A percentile compares a stretch with the other conserved stretches of the same genome.
Evolutionary conservation across 1,284 basidiomycete species (phyloP).

Genomic region (Cronartium quercuum): DNA sequence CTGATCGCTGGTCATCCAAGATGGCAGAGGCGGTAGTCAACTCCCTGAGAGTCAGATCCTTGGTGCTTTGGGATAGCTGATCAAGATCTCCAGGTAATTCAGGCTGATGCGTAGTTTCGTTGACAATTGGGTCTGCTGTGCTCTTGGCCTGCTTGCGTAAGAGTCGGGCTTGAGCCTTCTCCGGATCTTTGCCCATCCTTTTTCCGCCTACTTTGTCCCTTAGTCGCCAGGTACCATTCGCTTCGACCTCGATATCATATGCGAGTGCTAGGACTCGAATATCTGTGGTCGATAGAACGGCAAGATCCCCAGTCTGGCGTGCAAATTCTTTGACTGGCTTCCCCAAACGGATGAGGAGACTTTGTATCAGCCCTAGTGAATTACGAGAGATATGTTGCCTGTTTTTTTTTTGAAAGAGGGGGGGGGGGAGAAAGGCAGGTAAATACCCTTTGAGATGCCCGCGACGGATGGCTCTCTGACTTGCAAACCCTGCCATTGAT

Average conservation of each 20-base stretch:
- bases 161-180: constrained; percentile 42
- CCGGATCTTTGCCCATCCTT: constrained; percentile 34
- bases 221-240: constrained; percentile 54
- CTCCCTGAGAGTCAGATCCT: background rate
- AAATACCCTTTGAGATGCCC: constrained; percentile 68
- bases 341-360: background rate
- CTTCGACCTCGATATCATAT: constrained; percentile 63
- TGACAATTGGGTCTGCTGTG: background rate
- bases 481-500: constrained; percentile 46
- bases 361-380: background rate
- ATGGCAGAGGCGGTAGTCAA: background rate
- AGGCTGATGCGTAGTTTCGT: background rate
- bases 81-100: background rate
- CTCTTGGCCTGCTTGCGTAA: constrained; percentile 16
- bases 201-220: constrained; percentile 52
- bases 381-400: background rate
- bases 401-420: background rate
- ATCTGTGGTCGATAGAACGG: constrained; percentile 86
- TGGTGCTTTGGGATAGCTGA: background rate
- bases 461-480: constrained; percentile 67
- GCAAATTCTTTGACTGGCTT: constrained; percentile 75
- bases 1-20: constrained; percentile 1
- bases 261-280: constrained; percentile 84
- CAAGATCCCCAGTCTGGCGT: constrained; percentile 93
- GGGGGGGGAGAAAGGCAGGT: background rate